Conservation (phyloP, 345 rosid genomes). For the Eucalyptus fibrosa region DNA sequence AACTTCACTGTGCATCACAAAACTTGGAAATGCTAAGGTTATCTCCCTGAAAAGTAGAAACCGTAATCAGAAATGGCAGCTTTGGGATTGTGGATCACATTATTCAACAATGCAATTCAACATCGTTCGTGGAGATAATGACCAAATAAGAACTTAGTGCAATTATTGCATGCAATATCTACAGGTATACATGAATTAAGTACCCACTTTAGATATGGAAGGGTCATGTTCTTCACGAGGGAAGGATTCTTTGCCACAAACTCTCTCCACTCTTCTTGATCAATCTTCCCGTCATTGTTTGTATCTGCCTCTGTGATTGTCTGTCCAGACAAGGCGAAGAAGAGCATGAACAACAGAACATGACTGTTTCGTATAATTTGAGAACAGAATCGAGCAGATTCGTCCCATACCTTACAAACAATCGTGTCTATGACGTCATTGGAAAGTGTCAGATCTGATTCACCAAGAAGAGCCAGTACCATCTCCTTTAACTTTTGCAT, state of each 20-base stretch:
- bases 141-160: background rate
- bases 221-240: conserved; percentile 65
- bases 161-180: background rate
- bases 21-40: conserved; percentile 44
- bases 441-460: conserved; percentile 48
- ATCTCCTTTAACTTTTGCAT: conserved; percentile 50
- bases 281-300: conserved; percentile 71
- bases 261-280: conserved; percentile 62
- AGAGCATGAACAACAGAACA: background rate
- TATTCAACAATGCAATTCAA: background rate
- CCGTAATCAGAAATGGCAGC: background rate
- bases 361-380: background rate
- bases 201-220: conserved; percentile 48
- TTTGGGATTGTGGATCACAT: background rate
- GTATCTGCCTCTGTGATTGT: conserved; percentile 48
- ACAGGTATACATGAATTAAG: background rate
- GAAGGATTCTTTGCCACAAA: conserved; percentile 47
- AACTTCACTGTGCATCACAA: conserved; percentile 29
- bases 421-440: conserved; percentile 41
- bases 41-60: conserved; percentile 33
- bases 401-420: conserved; percentile 39
- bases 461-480: conserved; percentile 58
- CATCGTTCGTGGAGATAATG: background rate
- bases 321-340: conserved; percentile 6
- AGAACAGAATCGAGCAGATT: background rate